Evolutionary conservation across 2,329 filamentous ascomycete species (phyloP).

Genomic region (Tolypocladium tundrense): DNA sequence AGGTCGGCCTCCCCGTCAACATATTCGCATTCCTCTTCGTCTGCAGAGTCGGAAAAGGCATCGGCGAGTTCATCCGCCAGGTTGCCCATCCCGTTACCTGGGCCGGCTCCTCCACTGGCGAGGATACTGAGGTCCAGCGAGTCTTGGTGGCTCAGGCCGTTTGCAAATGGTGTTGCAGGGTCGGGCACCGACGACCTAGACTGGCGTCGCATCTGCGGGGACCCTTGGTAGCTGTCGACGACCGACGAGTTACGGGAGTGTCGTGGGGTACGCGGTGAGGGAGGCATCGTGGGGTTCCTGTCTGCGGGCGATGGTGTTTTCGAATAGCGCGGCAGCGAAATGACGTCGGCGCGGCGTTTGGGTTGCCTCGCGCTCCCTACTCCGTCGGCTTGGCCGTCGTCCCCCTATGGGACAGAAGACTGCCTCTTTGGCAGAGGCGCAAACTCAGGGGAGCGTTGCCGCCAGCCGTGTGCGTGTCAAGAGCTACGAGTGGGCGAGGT

Average conservation of each 20-base stretch:
- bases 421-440: background rate
- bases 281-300: conserved; percentile 16
- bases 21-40: conserved; percentile 49
- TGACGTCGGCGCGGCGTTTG: background rate
- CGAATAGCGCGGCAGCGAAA: background rate
- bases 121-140: conserved; percentile 35
- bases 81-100: conserved; percentile 57
- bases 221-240: conserved; percentile 37
- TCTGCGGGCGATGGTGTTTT: background rate
- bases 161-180: conserved; percentile 35
- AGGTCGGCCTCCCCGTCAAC: conserved; percentile 23
- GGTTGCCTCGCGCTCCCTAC: background rate
- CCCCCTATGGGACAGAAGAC: background rate
- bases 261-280: conserved; percentile 43
- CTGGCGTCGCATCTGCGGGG: conserved; percentile 34
- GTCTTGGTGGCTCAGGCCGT: conserved; percentile 39
- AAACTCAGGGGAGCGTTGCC: background rate
- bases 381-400: background rate
- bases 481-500: background rate
- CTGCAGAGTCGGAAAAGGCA: conserved; percentile 56
- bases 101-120: conserved; percentile 27
- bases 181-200: conserved; percentile 43
- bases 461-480: background rate
- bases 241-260: conserved; percentile 50
- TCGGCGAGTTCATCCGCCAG: conserved; percentile 73